Base-by-base conservation (phyloP, 768 basidiomycete genomes). In the Fomitopsis serialis region DNA sequence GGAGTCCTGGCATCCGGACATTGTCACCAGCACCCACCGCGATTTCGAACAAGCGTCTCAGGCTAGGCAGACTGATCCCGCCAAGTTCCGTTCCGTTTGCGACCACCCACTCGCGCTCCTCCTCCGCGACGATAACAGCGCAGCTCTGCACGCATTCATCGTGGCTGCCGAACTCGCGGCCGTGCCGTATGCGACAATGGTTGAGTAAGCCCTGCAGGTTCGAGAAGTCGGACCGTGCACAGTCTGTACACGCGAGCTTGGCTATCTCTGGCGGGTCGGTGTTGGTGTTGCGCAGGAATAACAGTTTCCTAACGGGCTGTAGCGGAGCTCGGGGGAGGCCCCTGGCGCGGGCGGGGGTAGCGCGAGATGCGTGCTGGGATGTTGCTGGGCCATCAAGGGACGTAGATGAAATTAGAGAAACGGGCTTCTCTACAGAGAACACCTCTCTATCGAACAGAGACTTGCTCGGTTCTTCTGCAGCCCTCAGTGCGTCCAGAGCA, bases 121-220 rank as follows among this genome's bases (percentile, higher is more conserved):
- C 69, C 3, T 73, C 67, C 0, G 59, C 47, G 12, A 76, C 65
- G 10, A 69, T 63, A 22, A 71, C 61, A 8, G 76, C 78, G 34
- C 74, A 78, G 36, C 68, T 69, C 46, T 69, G 69, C 22, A 81
- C 74, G 52, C 78, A 80, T 27, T 77, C 73, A 42, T 81, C 79
- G 54, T 80, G 78, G 29, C 72, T 78, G 17, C 74, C 72, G 64
- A 71, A 80, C 52, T 79, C 74, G 37, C 74, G 63, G 13, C 70
- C 65, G 54, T 80, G 78, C 9, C 72, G 66, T n/a, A 79, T 62
- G 17, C 79, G 76, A 37, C 74, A 77, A 58, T 80, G 78, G 48
- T 80, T 80, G 25, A 81, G 65, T 36, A 80, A 68, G 12, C 78
- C 78, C 54, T 80, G 78, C 7, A 80, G 68, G 23, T 69, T 78